Percentiles rank a stretch among this genome's conserved stretches.
Conservation (phyloP, 768 basidiomycete genomes). For the Tricholoma furcatifolium region DNA sequence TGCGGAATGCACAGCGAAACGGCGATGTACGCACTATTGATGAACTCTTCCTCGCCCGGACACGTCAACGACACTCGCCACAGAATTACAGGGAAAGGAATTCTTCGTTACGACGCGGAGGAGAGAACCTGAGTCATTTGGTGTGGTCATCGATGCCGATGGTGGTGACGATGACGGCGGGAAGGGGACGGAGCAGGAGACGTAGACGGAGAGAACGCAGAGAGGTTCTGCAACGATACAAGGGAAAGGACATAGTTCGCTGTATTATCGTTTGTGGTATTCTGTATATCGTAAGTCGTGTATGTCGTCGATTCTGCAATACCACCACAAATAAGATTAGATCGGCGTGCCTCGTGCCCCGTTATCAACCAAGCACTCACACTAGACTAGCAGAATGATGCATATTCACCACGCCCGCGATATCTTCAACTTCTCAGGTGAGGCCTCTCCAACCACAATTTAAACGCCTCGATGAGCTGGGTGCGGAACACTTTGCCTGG, state of each 20-base stretch:
- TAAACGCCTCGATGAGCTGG: constrained; percentile 90
- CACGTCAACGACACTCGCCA: constrained; percentile 93
- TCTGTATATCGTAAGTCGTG: constrained; percentile 92
- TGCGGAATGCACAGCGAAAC: not conserved
- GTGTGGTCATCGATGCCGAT: not conserved
- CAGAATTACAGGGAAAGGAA: constrained; percentile 87
- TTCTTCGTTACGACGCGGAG: constrained; percentile 94
- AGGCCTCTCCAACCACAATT: constrained; percentile 87
- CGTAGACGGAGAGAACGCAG: constrained; percentile 44
- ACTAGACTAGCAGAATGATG: constrained; percentile 91
- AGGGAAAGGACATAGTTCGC: constrained; percentile 98
- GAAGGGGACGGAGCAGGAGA: constrained; percentile 15
- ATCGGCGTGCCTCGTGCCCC: not conserved
- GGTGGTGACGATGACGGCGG: not conserved
- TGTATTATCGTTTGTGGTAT: constrained; percentile 88
- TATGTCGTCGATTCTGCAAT: constrained; percentile 84
- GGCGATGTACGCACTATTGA: constrained; percentile 66
- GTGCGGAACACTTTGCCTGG: constrained; percentile 93
- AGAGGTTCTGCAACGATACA: constrained; percentile 85
- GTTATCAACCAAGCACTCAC: too few relatives aligned
- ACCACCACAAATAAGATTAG: not conserved
- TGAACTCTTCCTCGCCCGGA: constrained; percentile 93
- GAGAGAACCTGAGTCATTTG: constrained; percentile 50
- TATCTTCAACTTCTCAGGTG: constrained; percentile 62
- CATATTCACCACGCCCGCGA: constrained; percentile 86